Conservation (phyloP, 441 rosid genomes). For the Croton laevigatus region DNA sequence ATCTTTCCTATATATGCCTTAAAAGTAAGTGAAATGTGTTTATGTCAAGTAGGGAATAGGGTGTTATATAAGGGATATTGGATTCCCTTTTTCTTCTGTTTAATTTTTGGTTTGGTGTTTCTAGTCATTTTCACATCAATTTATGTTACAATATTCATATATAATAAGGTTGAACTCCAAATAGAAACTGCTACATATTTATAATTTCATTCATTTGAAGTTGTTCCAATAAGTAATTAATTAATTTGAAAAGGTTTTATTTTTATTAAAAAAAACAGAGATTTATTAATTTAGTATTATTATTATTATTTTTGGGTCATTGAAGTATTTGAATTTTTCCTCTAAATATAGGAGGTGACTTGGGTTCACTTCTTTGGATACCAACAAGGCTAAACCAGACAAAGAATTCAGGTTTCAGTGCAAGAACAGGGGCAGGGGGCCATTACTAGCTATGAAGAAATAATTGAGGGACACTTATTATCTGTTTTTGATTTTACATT, state of each 20-base stretch:
- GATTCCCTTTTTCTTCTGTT: not conserved
- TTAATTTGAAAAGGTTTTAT: no score
- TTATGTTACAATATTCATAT: no score
- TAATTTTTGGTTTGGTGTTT: not conserved
- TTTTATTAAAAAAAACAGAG: no score
- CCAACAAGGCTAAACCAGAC: conserved; percentile 41
- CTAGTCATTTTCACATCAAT: not conserved
- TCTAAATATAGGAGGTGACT: conserved; percentile 1
- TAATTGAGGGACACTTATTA: conserved; percentile 24
- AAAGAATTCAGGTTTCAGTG: conserved; percentile 41
- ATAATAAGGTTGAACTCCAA: no score
- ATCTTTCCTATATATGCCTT: conserved; percentile 15
- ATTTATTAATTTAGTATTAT: no score
- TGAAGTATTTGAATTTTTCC: conserved; percentile 1
- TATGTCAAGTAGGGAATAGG: not conserved
- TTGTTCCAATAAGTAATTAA: no score
- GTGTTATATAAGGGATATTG: conserved; percentile 9
- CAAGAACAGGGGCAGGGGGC: conserved; percentile 27
- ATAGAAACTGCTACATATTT: no score
- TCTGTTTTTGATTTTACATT: conserved; percentile 16
- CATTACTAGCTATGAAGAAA: conserved; percentile 25
- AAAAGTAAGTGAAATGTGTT: conserved; percentile 14
- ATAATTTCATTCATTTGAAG: no score
- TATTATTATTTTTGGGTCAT: no score
- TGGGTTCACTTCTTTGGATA: conserved; percentile 23